phyloP scores from a whole-genome alignment of 139 green algal genomes.

The Spirogloea muscicola region DNA sequence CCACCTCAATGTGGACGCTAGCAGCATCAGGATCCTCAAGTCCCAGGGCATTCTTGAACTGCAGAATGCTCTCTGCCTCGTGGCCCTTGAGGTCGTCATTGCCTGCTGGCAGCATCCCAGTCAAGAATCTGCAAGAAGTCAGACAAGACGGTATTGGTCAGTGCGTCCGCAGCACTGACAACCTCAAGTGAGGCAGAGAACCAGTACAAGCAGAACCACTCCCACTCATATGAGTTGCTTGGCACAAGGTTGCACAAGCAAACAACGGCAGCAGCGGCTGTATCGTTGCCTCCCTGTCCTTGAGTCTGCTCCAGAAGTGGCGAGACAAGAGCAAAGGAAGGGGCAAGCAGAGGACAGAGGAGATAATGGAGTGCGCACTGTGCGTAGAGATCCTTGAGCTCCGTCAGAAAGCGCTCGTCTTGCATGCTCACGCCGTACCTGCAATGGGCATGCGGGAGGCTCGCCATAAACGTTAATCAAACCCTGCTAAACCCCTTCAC shows the following conservation, averaged over 20 bases:
- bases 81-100: constrained; percentile 71
- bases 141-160: no score
- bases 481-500: no score
- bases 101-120: constrained; percentile 70
- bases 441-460: no score
- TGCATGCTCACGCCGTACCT: constrained; percentile 40
- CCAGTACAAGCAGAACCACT: neutral
- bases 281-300: no score
- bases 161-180: no score
- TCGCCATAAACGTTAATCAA: no score
- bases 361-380: neutral
- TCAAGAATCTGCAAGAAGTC: constrained; percentile 70
- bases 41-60: constrained; percentile 82
- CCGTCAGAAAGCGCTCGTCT: constrained; percentile 20
- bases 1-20: constrained; percentile 85
- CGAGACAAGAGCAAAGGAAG: no score
- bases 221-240: no score
- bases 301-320: no score
- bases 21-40: constrained; percentile 86
- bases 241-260: no score
- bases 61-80: constrained; percentile 56
- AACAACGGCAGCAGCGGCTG: no score
- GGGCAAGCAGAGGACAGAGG: neutral
- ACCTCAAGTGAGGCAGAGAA: no score
- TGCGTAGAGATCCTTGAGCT: constrained; percentile 40